Conservation (phyloP, 1,284 basidiomycete species). For the Violaceomyces palustris region DNA sequence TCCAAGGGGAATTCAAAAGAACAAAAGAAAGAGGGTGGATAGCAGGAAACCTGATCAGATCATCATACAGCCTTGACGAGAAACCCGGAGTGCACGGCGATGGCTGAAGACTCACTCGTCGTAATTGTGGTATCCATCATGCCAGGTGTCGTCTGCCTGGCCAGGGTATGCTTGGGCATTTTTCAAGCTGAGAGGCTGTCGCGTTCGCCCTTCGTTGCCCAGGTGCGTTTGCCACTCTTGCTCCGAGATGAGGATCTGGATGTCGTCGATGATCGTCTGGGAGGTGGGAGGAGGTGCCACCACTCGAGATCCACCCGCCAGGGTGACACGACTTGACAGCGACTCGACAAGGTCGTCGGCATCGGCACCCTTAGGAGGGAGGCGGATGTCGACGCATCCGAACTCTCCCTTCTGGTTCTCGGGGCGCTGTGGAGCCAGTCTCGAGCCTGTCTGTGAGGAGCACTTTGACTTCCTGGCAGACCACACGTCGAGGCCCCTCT, state of each 20-base stretch:
- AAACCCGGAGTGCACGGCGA: too few species aligned
- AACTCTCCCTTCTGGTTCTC: neutral
- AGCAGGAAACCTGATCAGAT: too few species aligned
- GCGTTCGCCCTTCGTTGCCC: neutral
- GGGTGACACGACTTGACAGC: too few species aligned
- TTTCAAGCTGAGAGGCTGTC: too few species aligned
- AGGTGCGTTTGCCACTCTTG: neutral
- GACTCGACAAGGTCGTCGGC: neutral
- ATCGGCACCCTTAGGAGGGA: constrained; percentile 1
- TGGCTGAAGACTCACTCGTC: too few species aligned
- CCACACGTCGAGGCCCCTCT: constrained; percentile 13
- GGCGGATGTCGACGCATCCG: constrained; percentile 17
- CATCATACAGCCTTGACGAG: too few species aligned
- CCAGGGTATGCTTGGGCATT: too few species aligned
- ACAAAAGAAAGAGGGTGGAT: too few species aligned
- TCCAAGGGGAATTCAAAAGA: too few species aligned
- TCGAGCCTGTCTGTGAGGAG: neutral
- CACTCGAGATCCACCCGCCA: neutral
- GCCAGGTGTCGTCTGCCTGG: constrained; percentile 4
- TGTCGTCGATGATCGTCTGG: neutral
- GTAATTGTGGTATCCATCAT: constrained; percentile 12
- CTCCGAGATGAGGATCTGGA: neutral
- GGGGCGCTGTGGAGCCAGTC: too few species aligned
- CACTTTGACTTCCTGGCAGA: neutral
- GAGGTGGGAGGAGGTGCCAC: neutral